Evolutionary conservation across 768 basidiomycete species (phyloP), one percentile per base, ranked within the genome.

Genomic region (Tulasnella sp.): DNA sequence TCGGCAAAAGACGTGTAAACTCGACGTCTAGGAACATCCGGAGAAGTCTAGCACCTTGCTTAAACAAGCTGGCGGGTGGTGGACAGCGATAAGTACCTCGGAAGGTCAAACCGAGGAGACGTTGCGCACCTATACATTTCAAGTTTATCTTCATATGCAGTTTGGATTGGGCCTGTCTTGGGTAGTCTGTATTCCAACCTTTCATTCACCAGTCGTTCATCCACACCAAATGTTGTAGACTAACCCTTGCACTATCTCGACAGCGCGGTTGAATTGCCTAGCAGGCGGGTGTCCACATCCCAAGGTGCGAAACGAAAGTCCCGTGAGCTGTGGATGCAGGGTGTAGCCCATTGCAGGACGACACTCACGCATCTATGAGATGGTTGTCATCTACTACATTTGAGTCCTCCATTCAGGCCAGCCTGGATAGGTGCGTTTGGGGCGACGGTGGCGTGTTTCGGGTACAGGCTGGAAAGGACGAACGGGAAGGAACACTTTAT

Each of bases 111-210:
- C 19, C 27, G 14, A 15, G 49, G 32, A 45, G 32, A 32, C 36
- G 11, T 9, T 25, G 8, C 17, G 67, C 77, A 84, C 84, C 88
- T 88, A 67, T 97, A 97, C 80, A 97, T 89, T 9, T 81, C 78
- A 12, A 97, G 72, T 68, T 97, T 97, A 67, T 94, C 91, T 63
- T 96, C 92, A 67, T 97, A 96, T 62, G 80, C 86, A 0, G 92
- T 96, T 68, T 96, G 91, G 65, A 97, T 91, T 29, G 92, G 90
- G 0, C 93, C 91, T 8, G 81, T 88, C 74, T 94, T 94, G 1
- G 93, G 91, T 31, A 96, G 73, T 58, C 86, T 72, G 57, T 2
- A 5, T 15, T 51, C 31, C 25, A 37, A 34, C 36, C 12, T 21
- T 19, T 0, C 6, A 12, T 21, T 23, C 19, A 31, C 11, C 1